phyloP scores from a whole-genome alignment of 148 eudicot species.

The Agrostemma githago region DNA sequence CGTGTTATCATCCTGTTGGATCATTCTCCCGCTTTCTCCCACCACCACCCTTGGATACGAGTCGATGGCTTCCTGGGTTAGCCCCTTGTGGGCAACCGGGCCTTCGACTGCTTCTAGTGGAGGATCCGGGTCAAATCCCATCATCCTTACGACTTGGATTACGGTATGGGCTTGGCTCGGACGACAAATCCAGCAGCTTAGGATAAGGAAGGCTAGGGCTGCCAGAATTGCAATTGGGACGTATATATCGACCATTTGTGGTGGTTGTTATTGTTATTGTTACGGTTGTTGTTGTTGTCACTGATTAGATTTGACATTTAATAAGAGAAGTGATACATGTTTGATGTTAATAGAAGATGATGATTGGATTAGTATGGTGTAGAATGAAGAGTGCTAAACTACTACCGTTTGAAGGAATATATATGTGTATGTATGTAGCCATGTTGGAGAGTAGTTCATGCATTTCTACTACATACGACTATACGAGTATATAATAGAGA shows the following conservation, averaged over 20 bases:
- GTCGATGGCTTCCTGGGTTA: constrained; percentile 20
- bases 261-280: too few species aligned
- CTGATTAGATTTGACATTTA: neutral
- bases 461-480: too few species aligned
- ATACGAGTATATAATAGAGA: too few species aligned
- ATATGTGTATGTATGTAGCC: too few species aligned
- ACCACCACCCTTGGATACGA: constrained; percentile 26
- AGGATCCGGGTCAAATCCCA: neutral
- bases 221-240: neutral
- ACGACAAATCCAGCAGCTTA: neutral
- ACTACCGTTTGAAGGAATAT: too few species aligned
- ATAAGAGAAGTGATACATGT: neutral
- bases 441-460: too few species aligned
- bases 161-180: neutral
- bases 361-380: too few species aligned
- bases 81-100: constrained; percentile 16
- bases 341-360: too few species aligned
- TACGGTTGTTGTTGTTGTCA: neutral
- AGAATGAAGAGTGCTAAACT: too few species aligned
- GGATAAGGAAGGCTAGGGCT: neutral
- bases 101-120: neutral
- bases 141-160: neutral
- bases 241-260: neutral
- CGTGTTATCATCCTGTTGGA: constrained; percentile 21
- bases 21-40: neutral